A percentile compares a stretch with the other conserved stretches of the same genome.
These are phyloP conservation scores for Terfezia claveryi DNA, from an alignment of 495 filamentous ascomycete genomes.

Conservation along the genomic window DNA sequence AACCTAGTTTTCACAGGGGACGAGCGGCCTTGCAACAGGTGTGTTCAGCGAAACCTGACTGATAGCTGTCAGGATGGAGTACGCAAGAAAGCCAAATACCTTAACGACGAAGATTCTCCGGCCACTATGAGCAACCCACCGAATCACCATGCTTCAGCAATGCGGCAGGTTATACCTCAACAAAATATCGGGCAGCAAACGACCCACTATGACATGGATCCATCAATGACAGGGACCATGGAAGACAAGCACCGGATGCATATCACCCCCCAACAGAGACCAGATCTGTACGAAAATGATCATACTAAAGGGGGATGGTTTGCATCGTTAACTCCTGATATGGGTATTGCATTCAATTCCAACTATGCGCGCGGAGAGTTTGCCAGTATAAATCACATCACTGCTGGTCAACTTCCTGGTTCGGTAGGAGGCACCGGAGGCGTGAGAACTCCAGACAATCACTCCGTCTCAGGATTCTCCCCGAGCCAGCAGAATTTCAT, in stretches of 20 bases:
- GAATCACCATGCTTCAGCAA: not conserved
- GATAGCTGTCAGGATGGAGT: constrained; percentile 87
- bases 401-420: constrained; percentile 9
- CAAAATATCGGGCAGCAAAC: not conserved
- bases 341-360: too few relatives aligned
- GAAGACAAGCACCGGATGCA: too few relatives aligned
- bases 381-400: constrained; percentile 14
- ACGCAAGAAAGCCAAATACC: constrained; percentile 96
- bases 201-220: constrained; percentile 15
- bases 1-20: constrained; percentile 24
- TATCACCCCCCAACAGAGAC: too few relatives aligned
- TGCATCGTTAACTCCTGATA: too few relatives aligned
- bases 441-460: too few relatives aligned
- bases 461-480: too few relatives aligned
- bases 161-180: not conserved
- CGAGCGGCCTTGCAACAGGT: constrained; percentile 79
- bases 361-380: too few relatives aligned
- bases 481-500: too few relatives aligned
- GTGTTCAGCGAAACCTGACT: constrained; percentile 76
- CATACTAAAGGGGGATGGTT: too few relatives aligned
- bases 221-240: constrained; percentile 10
- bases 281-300: too few relatives aligned
- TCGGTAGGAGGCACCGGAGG: constrained; percentile 3
- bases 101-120: constrained; percentile 59
- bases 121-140: not conserved